phyloP scores from a whole-genome alignment of 2,329 filamentous ascomycete genomes.

The Colletotrichum spaethianum region DNA sequence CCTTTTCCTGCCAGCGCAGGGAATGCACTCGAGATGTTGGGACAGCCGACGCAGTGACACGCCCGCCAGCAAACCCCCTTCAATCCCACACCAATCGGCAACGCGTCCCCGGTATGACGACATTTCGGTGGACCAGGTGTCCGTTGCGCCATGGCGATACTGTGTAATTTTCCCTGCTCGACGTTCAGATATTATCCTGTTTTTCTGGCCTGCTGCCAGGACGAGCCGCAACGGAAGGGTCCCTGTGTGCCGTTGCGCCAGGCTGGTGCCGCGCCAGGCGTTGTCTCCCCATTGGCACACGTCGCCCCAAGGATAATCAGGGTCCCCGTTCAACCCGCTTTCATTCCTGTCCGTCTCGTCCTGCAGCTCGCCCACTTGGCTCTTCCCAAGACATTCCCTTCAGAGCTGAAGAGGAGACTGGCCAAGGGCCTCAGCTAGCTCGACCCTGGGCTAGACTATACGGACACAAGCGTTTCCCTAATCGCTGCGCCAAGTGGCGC shows the following conservation, averaged over 20 bases:
- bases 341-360: conserved; percentile 3
- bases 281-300: background rate
- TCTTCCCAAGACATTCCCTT: background rate
- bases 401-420: background rate
- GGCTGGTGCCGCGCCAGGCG: too few species aligned
- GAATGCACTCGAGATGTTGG: background rate
- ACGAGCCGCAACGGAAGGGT: background rate
- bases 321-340: background rate
- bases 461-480: background rate
- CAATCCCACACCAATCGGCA: conserved; percentile 8
- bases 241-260: background rate
- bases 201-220: background rate
- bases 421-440: background rate
- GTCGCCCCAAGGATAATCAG: background rate
- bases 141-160: conserved; percentile 6
- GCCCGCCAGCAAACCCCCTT: background rate
- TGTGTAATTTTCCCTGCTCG: background rate
- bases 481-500: conserved; percentile 12
- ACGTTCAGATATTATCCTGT: background rate
- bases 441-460: background rate
- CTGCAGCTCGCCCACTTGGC: background rate
- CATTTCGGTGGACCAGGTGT: conserved; percentile 27
- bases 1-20: background rate
- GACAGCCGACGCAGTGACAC: background rate
- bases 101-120: conserved; percentile 38